Conservation (phyloP, 108 stramenopile genomes). For the Seminavis robusta region DNA sequence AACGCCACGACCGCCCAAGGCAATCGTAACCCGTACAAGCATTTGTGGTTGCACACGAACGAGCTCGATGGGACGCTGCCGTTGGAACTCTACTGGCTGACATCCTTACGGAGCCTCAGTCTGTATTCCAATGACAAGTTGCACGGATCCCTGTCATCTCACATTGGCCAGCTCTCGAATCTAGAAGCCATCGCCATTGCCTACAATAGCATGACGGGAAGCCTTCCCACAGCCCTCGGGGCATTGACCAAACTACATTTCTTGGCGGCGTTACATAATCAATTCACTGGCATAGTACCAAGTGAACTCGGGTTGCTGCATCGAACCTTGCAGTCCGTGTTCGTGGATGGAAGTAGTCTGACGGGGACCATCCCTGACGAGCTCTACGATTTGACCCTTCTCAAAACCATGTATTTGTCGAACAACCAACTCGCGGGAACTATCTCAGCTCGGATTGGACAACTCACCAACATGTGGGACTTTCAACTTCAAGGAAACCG, state of each 20-base stretch:
- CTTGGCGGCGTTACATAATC: not conserved
- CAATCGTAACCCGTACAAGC: too few relatives aligned
- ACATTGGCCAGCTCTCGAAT: constrained; percentile 30
- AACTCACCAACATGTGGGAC: constrained; percentile 37
- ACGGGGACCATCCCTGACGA: constrained; percentile 35
- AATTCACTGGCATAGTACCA: too few relatives aligned
- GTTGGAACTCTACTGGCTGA: too few relatives aligned
- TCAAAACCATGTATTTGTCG: constrained; percentile 42
- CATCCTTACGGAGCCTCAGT: too few relatives aligned
- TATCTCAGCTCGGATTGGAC: constrained; percentile 33
- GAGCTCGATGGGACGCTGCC: too few relatives aligned
- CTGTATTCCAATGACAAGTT: constrained; percentile 47
- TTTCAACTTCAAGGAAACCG: constrained; percentile 35
- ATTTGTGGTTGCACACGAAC: too few relatives aligned
- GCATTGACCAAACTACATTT: not conserved
- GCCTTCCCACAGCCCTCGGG: constrained; percentile 20
- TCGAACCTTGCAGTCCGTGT: too few relatives aligned
- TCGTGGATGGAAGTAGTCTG: too few relatives aligned
- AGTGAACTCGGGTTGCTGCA: too few relatives aligned
- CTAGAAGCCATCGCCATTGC: constrained; percentile 45
- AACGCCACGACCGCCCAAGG: too few relatives aligned
- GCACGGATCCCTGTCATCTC: constrained; percentile 39
- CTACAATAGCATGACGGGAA: constrained; percentile 44
- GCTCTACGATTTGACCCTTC: constrained; percentile 29
- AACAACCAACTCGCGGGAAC: constrained; percentile 41